A percentile compares a stretch with the other conserved stretches of the same genome.
phyloP scores from a whole-genome alignment of 139 green algal genomes.

The Volvox africanus region DNA sequence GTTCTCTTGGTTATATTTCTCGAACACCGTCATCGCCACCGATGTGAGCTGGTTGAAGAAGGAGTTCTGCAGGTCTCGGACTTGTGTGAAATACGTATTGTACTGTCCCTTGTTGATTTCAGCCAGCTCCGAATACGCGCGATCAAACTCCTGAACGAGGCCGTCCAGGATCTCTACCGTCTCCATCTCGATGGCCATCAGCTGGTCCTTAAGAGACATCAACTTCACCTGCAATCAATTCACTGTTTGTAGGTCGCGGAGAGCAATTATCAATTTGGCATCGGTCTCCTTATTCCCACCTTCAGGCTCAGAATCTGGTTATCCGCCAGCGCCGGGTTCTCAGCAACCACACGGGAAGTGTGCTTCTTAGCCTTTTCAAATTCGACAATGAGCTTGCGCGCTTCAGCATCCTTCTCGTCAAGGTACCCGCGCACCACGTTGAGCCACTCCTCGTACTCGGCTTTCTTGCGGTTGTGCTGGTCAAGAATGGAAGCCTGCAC shows the following conservation, averaged over 20 bases:
- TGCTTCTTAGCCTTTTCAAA: constrained; percentile 81
- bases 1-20: constrained; percentile 75
- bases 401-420: constrained; percentile 52
- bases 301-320: constrained; percentile 52
- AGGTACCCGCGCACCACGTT: constrained; percentile 52
- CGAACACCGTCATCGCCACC: constrained; percentile 64
- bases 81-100: constrained; percentile 80
- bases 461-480: constrained; percentile 76
- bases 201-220: constrained; percentile 72
- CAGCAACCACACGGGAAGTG: constrained; percentile 46
- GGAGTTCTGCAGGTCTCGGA: constrained; percentile 78
- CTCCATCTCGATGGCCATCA: constrained; percentile 78
- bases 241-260: too few species aligned
- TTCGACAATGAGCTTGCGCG: constrained; percentile 53
- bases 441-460: constrained; percentile 70
- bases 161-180: constrained; percentile 73
- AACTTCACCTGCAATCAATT: constrained; percentile 58
- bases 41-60: constrained; percentile 68
- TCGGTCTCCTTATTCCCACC: neutral
- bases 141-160: constrained; percentile 83
- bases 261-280: too few species aligned
- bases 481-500: constrained; percentile 66
- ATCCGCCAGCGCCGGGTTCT: constrained; percentile 6
- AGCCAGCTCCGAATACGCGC: constrained; percentile 79
- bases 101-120: constrained; percentile 79